Base-by-base conservation (phyloP, 2,329 filamentous ascomycete species). In the Cryphonectria radicalis region DNA sequence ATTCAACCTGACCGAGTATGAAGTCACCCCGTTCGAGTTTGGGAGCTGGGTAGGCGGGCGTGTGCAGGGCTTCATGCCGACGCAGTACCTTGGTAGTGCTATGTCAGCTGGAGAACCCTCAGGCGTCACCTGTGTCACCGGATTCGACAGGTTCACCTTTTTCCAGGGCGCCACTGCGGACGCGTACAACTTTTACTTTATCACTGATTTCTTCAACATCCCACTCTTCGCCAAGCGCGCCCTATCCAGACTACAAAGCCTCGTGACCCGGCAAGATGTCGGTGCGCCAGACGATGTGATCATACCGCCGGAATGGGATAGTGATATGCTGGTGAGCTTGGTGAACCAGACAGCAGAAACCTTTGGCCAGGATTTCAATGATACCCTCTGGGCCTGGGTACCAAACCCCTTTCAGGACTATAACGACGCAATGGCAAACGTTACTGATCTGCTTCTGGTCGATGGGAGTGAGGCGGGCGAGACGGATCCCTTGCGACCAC, bases 391-490 rank as follows among this genome's bases (percentile, higher is more conserved):
- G 75, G 72, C 76, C 6, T 76, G 73, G 0, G 75, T 76, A n/a
- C 79, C 79, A 0, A 81, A 80, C 22, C 78, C 79, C 0, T 81
- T 81, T 32, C 67, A 74, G 50, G 68, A 75, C 37, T 78, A 77
- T 25, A 79, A 77, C 14, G 63, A 76, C 0, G 75, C 72, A 13
- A 79, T 79, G 77, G 50, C 71, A 4, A 72, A 70, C 0, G 71
- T 78, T 1, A 71, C 74, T 0, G 76, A 78, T 19, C 74, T 79
- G 2, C 71, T 79, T 3, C 59, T 79, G 4, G 64, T 78, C 0
- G 80, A 82, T 40, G 78, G 79, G 0, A 78, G 78, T 66, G 75
- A 81, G 32, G 71, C 75, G 0, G 77, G 79, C 0, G 78, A 81
- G 63, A 77, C 73, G 0, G 77, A 80, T 5, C 78, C 78, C 0